Base-by-base conservation (phyloP, 345 rosid species). In the Ailanthus altissimus region DNA sequence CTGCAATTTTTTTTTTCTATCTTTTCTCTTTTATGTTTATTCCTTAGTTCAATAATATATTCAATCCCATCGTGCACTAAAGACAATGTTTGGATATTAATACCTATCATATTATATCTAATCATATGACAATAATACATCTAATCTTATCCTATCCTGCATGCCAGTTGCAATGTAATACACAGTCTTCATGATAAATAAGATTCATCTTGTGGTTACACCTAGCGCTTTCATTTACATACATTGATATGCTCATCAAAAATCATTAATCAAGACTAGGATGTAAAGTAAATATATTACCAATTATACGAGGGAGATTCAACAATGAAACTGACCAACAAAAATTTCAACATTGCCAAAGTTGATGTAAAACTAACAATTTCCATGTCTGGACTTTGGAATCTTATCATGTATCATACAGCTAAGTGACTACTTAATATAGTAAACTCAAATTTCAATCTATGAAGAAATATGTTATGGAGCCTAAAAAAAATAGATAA, bases 231-330 rank as follows among this genome's bases (percentile, higher is more conserved):
- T 38, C 45, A 40, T 38, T 36, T 64, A 61, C 38, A 28, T 61
- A 13, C 36, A 32, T 59, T 59, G 16, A 10, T 7, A 63, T 63
- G 28, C 68, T 20, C 43, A 38, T 64, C 23, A 38, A 38, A 64
- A 64, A 47, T 64, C 14, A 42, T 36, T 7, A 64, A 6, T 20
- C 14, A 6, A 64, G 9, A 47, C 49, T 4, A 40, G 45, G 2
- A 70, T 18, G 46, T 32, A 51, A 70, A 70, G 61, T 70, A 51
- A 51, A 57, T 28, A 70, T 51, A 49, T 23, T 26, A 53, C 28
- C 60, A 51, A 51, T 20, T 20, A 70, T 11, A 51, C 16, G 7
- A 25, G n/a, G 14, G 50, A 26, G 26, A 32, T 46, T 50, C 25
- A 49, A 50, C n/a, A 68, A 49, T 25, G 2, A 23, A 8, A 47